Conservation (phyloP, 371 early-diverging fungal species). For the Mucor circinelloides region DNA sequence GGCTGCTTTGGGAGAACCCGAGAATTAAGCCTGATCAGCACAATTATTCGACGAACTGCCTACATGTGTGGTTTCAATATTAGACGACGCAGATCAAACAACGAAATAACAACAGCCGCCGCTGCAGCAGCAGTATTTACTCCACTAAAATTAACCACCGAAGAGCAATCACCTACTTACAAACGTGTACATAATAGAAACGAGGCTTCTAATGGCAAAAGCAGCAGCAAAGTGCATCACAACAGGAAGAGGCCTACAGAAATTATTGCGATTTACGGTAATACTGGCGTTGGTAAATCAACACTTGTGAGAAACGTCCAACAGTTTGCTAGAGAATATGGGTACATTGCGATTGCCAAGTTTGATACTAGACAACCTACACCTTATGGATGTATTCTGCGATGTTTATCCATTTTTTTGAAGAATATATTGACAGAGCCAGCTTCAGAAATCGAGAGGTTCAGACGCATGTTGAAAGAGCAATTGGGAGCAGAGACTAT, state of each 20-base stretch:
- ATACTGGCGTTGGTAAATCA: constrained; percentile 51
- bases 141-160: constrained; percentile 7
- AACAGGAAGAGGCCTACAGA: constrained; percentile 38
- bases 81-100: constrained; percentile 12
- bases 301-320: constrained; percentile 42
- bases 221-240: constrained; percentile 2
- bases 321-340: constrained; percentile 45
- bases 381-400: constrained; percentile 49
- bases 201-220: background rate
- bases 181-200: constrained; percentile 17
- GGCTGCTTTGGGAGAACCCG: constrained; percentile 50
- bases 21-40: constrained; percentile 38
- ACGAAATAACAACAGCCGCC: background rate
- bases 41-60: constrained; percentile 42
- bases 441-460: constrained; percentile 35
- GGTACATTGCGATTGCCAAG: constrained; percentile 49
- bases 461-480: constrained; percentile 36
- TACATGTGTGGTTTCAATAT: constrained; percentile 30
- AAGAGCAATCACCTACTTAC: constrained; percentile 12
- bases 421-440: constrained; percentile 43
- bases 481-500: constrained; percentile 40
- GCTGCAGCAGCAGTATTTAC: constrained; percentile 13
- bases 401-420: constrained; percentile 46
- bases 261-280: constrained; percentile 47
- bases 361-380: constrained; percentile 48